Percentiles rank a stretch among this genome's conserved stretches.
Conservation (phyloP, 2,329 filamentous ascomycete genomes). For the Colletotrichum aenigma region DNA sequence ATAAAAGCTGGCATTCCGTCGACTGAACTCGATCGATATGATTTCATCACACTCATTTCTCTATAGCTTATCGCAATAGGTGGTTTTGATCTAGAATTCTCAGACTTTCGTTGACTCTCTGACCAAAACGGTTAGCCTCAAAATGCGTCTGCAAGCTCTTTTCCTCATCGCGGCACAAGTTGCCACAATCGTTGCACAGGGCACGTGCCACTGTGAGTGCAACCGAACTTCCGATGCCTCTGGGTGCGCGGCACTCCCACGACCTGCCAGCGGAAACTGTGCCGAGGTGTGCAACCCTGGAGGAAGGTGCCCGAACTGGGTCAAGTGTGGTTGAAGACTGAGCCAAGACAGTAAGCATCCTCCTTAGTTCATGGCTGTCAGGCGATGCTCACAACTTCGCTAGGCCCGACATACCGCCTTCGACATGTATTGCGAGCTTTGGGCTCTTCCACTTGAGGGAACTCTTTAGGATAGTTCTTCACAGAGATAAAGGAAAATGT, state of each 20-base stretch:
- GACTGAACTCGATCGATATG: background rate
- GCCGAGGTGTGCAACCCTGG: background rate
- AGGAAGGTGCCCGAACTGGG: background rate
- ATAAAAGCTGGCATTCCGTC: background rate
- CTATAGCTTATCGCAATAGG: background rate
- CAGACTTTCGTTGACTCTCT: background rate
- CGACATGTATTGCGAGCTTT: background rate
- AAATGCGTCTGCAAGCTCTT: background rate
- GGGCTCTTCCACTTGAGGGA: background rate
- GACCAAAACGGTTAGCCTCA: background rate
- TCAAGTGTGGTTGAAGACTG: rapidly evolving
- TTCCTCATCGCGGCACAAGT: background rate
- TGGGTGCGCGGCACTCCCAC: background rate
- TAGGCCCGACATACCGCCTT: background rate
- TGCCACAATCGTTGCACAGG: background rate
- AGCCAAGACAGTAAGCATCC: background rate
- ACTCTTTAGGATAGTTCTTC: background rate
- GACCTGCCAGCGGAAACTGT: background rate
- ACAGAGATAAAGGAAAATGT: background rate
- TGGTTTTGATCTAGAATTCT: background rate
- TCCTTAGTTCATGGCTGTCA: background rate
- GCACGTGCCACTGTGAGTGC: background rate
- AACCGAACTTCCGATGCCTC: background rate
- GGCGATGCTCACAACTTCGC: no score
- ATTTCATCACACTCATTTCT: background rate